phyloP scores from a whole-genome alignment of 2,329 filamentous ascomycete genomes.

The Aspergillaceae sp. region DNA sequence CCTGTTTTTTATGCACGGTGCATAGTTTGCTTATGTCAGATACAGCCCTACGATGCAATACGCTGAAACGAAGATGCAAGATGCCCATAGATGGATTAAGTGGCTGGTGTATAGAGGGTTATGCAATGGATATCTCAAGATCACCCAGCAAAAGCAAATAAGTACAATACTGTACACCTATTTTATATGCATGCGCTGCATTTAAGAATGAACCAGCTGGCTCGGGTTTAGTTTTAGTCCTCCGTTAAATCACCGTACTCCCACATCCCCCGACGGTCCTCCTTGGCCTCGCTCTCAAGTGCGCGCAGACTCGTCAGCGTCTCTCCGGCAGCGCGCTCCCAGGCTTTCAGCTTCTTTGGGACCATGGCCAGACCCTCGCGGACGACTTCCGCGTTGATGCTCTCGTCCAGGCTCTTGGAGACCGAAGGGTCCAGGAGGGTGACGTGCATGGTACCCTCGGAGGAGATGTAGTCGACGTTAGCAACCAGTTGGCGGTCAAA shows the following conservation, averaged over 20 bases:
- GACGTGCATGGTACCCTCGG: conserved; percentile 75
- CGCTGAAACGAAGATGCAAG: too few species aligned
- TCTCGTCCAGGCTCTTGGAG: conserved; percentile 58
- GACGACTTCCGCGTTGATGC: conserved; percentile 82
- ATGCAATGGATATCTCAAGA: background rate
- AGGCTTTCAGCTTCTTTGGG: conserved; percentile 79
- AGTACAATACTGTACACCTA: conserved; percentile 1
- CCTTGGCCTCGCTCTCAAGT: conserved; percentile 70
- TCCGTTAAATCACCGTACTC: conserved; percentile 96
- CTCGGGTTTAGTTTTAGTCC: conserved; percentile 46
- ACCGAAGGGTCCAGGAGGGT: conserved; percentile 75
- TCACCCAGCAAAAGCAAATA: background rate
- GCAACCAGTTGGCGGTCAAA: conserved; percentile 73
- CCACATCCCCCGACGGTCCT: conserved; percentile 79
- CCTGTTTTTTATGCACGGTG: background rate
- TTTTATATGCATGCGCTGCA: background rate
- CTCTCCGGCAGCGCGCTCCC: conserved; percentile 70
- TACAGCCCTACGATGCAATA: background rate
- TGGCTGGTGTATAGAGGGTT: background rate
- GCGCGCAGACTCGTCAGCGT: conserved; percentile 64
- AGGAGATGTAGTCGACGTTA: conserved; percentile 76
- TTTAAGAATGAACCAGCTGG: too few species aligned
- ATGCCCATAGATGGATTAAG: too few species aligned
- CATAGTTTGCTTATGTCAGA: background rate
- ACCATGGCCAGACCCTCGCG: conserved; percentile 82